phyloP scores from a whole-genome alignment of 2,329 filamentous ascomycete species.

The Diaporthe longicolla region DNA sequence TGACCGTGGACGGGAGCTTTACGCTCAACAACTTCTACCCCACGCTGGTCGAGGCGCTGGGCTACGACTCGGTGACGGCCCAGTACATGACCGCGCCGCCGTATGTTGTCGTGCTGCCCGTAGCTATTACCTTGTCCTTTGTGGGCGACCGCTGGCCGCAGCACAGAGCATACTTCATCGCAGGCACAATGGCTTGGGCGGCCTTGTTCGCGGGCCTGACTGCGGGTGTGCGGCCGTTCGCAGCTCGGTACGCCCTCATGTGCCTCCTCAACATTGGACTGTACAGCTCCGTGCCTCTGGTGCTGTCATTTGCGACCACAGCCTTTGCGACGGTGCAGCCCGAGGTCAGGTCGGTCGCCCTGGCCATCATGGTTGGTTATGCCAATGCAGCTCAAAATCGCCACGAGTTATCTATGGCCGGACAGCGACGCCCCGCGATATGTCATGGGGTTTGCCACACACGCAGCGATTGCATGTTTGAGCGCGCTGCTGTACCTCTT shows the following conservation, averaged over 20 bases:
- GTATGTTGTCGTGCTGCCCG: conserved; percentile 10
- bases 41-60: conserved; percentile 60
- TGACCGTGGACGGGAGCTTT: conserved; percentile 45
- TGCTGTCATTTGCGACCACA: conserved; percentile 10
- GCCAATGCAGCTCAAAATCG: conserved; percentile 17
- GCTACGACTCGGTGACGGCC: conserved; percentile 58
- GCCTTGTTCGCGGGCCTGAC: neutral
- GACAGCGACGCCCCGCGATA: neutral
- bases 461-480: conserved; percentile 12
- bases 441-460: conserved; percentile 9
- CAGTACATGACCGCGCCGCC: conserved; percentile 58
- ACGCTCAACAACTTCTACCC: conserved; percentile 65
- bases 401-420: conserved; percentile 15
- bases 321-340: neutral
- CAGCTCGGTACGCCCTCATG: conserved; percentile 6
- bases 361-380: conserved; percentile 13
- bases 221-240: neutral
- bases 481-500: conserved; percentile 1
- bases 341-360: neutral
- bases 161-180: conserved; percentile 7
- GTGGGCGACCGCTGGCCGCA: conserved; percentile 16
- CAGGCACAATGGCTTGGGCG: neutral
- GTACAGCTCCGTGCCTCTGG: neutral
- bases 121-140: neutral
- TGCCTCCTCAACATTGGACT: conserved; percentile 9